Percentiles rank a stretch among this genome's conserved stretches.
Conservation (phyloP, 768 basidiomycete species). For the Russula abietina region DNA sequence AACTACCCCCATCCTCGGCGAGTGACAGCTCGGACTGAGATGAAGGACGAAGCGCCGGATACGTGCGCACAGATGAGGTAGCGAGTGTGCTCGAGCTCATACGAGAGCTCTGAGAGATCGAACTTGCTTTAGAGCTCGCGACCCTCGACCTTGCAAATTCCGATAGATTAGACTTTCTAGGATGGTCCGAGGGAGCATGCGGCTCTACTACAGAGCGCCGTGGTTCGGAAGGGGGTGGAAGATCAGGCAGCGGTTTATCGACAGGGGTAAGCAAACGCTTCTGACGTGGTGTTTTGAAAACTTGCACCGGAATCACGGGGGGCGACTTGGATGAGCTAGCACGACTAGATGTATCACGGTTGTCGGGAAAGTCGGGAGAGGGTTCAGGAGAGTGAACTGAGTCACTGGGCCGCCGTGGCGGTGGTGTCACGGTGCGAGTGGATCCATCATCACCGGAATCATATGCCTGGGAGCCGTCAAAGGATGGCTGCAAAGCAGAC, state of each 20-base stretch:
- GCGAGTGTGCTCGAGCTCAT: slow-evolving; percentile 35
- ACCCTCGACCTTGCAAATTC: slow-evolving; percentile 56
- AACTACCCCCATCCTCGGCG: slow-evolving; percentile 10
- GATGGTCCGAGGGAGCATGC: slow-evolving; percentile 14
- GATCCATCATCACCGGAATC: slow-evolving; percentile 33
- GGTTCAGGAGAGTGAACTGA: slow-evolving; percentile 38
- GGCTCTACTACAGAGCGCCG: slow-evolving; percentile 20
- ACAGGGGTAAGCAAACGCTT: slow-evolving; percentile 5
- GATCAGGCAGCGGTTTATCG: slow-evolving; percentile 24
- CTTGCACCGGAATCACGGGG: slow-evolving; percentile 20
- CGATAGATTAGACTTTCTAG: slow-evolving; percentile 57
- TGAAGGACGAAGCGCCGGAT: slow-evolving; percentile 64
- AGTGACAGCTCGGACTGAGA: slow-evolving; percentile 42
- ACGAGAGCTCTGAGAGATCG: slow-evolving; percentile 47
- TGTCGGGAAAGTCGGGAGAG: slow-evolving; percentile 53
- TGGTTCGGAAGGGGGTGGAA: slow-evolving; percentile 32
- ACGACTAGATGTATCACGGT: slow-evolving; percentile 40
- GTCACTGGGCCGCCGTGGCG: slow-evolving; percentile 35
- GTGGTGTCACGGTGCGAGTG: slow-evolving; percentile 34
- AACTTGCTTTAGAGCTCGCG: slow-evolving; percentile 32
- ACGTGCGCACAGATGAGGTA: slow-evolving; percentile 63
- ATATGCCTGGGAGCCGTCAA: slow-evolving; percentile 4
- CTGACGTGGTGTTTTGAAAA: slow-evolving; percentile 14
- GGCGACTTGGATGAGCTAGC: slow-evolving; percentile 3
- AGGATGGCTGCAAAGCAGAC: slow-evolving; percentile 47